Evolutionary conservation across 2,329 filamentous ascomycete species (phyloP), one percentile per base, ranked within the genome.

Genomic region (Aspergillus luchuensis): DNA sequence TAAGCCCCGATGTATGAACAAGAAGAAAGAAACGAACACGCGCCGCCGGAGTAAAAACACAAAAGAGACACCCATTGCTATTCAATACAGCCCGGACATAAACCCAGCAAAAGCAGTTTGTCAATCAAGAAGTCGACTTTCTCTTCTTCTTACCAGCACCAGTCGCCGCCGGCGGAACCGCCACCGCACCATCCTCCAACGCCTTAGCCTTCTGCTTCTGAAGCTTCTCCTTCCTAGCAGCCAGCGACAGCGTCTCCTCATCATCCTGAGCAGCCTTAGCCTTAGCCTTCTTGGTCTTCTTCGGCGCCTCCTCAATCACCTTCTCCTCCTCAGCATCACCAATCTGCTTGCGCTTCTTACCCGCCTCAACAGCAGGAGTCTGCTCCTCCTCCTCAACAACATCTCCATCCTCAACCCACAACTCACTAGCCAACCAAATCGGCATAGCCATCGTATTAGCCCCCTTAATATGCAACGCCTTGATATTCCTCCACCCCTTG

Each of bases 371-470:
- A 58, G 70, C 75, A 61, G 78, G 75, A 52, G 66, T 60, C 45
- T 72, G 73, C 51, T 71, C 72, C 13, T 59, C 71, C 41, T 76
- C 78, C 65, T 85, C 80, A 47, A 95, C 80, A 6, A 97, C 87
- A 71, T 91, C 88, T 63, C 87, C 84, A 62, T 89, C 86, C 66
- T 95, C 91, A 15, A 89, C 78, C 92, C 95, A 99, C 65, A 99
- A 83, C 82, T 97, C 92, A 68, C 92, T 89, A 4, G 94, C 91
- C 73, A 97, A 81, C 91, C 92, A 99, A 73, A 99, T 88, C n/a
- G 95, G 95, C 71, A 99, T 83, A 8, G 94, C 90, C 63, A 89
- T 89, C 4, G 94, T 97, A 72, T 91, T 88, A 28, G 91, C 89
- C 3, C 92, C 91, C 84, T 98, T 99, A 82, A 99, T 84, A 77